A percentile compares a stretch with the other conserved stretches of the same genome.
Evolutionary conservation across 2,329 filamentous ascomycete species (phyloP).

Genomic region (Capronia epimyces): DNA sequence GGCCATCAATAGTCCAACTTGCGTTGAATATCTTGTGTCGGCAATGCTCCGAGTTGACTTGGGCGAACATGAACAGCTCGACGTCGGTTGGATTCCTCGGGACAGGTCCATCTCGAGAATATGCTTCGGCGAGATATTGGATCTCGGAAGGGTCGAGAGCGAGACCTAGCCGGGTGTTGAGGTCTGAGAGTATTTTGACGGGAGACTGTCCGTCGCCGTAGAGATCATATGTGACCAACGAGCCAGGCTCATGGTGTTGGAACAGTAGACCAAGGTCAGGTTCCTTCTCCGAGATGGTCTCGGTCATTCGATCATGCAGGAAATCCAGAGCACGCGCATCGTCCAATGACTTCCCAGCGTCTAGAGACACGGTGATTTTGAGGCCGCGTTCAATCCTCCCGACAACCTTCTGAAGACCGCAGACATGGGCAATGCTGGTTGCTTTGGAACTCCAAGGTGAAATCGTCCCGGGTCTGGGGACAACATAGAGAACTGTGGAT

Average conservation of each 20-base stretch:
- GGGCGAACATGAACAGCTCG: constrained; percentile 98
- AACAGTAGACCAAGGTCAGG: constrained; percentile 76
- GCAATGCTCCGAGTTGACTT: constrained; percentile 97
- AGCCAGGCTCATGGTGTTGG: constrained; percentile 58
- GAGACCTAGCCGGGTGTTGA: constrained; percentile 78
- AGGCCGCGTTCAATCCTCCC: constrained; percentile 83
- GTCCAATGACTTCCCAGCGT: constrained; percentile 55
- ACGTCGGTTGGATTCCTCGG: constrained; percentile 72
- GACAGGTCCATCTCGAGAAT: constrained; percentile 57
- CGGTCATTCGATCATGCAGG: constrained; percentile 93
- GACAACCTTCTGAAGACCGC: constrained; percentile 66
- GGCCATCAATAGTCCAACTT: constrained; percentile 87
- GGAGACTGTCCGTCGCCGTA: constrained; percentile 61
- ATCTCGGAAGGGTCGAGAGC: constrained; percentile 86
- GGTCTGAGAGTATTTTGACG: constrained; percentile 67
- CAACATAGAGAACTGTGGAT: constrained; percentile 61
- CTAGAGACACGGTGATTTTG: constrained; percentile 59
- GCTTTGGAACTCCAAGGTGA: constrained; percentile 98
- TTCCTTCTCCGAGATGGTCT: constrained; percentile 62
- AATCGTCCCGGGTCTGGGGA: constrained; percentile 72
- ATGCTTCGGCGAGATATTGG: constrained; percentile 85
- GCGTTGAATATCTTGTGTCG: constrained; percentile 92
- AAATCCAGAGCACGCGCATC: constrained; percentile 54
- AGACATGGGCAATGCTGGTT: constrained; percentile 88
- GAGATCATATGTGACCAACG: constrained; percentile 71